These are phyloP conservation scores for Capsella bursapastoris DNA, from an alignment of 345 rosid genomes.

Conservation along the genomic window DNA sequence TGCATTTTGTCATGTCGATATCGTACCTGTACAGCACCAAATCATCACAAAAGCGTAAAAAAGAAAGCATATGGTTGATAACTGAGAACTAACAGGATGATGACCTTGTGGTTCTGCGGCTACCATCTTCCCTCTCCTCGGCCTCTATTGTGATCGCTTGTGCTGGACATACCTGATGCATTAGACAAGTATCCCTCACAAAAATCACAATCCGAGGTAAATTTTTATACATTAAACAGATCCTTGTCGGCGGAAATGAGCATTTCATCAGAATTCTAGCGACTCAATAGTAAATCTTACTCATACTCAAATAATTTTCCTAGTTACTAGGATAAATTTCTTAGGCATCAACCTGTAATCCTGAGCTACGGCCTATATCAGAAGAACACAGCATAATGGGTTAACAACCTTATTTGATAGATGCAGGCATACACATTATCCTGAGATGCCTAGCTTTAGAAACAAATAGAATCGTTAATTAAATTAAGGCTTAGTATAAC, in stretches of 20 bases:
- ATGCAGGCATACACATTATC: slow-evolving; percentile 18
- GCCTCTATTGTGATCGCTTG: slow-evolving; percentile 99
- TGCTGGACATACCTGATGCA: slow-evolving; percentile 86
- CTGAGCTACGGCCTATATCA: slow-evolving; percentile 7
- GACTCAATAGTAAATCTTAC: not conserved
- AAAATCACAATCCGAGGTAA: slow-evolving; percentile 12
- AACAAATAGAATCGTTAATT: not conserved
- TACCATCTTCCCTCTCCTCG: slow-evolving; percentile 98
- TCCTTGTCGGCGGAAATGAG: not conserved
- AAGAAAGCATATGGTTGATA: not conserved
- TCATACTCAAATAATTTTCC: slow-evolving; percentile 11
- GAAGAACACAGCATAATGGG: slow-evolving; percentile 2
- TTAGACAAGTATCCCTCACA: slow-evolving; percentile 11
- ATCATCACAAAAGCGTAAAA: slow-evolving; percentile 10
- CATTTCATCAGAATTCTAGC: slow-evolving; percentile 7
- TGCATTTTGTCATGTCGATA: slow-evolving; percentile 98
- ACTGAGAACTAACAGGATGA: not conserved
- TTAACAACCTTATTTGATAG: slow-evolving; percentile 7
- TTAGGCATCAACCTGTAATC: slow-evolving; percentile 4
- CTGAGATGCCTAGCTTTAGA: slow-evolving; percentile 14
- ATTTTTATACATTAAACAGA: not conserved
- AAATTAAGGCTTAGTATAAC: not conserved
- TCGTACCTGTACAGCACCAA: slow-evolving; percentile 63
- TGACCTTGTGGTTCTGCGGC: slow-evolving; percentile 97
- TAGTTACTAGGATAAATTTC: not conserved